Evolutionary conservation across 2,329 filamentous ascomycete species (phyloP).

Genomic region (Claviceps sp.): DNA sequence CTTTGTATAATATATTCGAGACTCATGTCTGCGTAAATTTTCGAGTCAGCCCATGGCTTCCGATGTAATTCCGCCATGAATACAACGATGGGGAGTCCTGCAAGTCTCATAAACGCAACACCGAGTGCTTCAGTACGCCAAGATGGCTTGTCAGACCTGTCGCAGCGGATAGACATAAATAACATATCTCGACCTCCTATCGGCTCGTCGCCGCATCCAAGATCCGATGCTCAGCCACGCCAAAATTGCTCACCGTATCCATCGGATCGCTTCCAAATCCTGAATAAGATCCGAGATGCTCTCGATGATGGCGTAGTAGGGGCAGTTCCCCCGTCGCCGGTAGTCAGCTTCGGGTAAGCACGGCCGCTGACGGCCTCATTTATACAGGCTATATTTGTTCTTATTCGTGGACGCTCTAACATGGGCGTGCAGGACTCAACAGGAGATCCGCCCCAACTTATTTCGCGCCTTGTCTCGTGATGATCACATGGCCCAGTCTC

Average conservation of each 20-base stretch:
- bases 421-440: conserved; percentile 2
- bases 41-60: conserved; percentile 1
- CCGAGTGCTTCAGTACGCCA: not conserved
- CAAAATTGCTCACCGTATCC: conserved; percentile 23
- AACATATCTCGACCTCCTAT: not conserved
- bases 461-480: conserved; percentile 9
- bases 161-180: conserved; percentile 7
- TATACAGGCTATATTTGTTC: not conserved
- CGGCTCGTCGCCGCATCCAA: not conserved
- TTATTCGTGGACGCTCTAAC: not conserved
- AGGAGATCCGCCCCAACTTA: conserved; percentile 9
- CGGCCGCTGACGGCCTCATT: not conserved
- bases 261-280: conserved; percentile 1
- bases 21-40: conserved; percentile 4
- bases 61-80: conserved; percentile 4
- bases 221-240: conserved; percentile 9
- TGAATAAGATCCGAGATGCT: conserved; percentile 10
- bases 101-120: not conserved
- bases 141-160: not conserved
- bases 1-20: not conserved
- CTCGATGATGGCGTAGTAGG: conserved; percentile 14
- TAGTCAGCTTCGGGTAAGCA: conserved; percentile 17
- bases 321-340: conserved; percentile 11
- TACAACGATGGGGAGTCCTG: not conserved
- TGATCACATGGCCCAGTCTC: conserved; percentile 23